Conservation (phyloP, 495 filamentous ascomycete genomes). For the Cairneyella variabilis region DNA sequence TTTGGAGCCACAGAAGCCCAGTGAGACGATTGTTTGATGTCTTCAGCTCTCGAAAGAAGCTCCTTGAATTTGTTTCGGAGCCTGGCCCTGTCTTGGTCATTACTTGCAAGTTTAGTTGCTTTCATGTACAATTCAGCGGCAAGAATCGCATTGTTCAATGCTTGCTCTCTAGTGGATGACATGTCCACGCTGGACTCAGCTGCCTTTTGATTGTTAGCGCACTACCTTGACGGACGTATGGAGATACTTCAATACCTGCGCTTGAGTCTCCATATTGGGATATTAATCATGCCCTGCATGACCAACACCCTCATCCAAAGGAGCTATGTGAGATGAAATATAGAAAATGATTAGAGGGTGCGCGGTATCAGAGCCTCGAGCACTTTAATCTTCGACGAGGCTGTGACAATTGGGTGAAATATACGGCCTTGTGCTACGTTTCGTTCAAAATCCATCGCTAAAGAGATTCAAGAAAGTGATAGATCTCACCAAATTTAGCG, state of each 20-base stretch:
- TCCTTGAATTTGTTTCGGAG: constrained; percentile 63
- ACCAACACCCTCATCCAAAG: not conserved
- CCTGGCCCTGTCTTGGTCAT: constrained; percentile 49
- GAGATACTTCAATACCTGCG: constrained; percentile 34
- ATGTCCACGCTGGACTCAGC: constrained; percentile 52
- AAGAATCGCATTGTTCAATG: constrained; percentile 67
- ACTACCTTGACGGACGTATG: not conserved
- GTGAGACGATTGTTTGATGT: constrained; percentile 52
- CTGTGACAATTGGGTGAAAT: not conserved
- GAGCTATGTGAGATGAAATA: not conserved
- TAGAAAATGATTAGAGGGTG: not conserved
- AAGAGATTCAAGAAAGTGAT: no score
- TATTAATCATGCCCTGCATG: not conserved
- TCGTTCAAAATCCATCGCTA: no score
- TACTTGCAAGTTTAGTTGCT: constrained; percentile 52
- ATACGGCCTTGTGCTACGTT: no score
- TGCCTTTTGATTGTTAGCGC: constrained; percentile 44
- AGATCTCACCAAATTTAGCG: no score
- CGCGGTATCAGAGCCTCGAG: not conserved
- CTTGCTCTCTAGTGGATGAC: constrained; percentile 57
- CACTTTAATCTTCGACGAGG: not conserved
- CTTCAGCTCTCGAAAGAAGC: constrained; percentile 64
- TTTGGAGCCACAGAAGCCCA: constrained; percentile 22
- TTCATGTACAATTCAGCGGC: constrained; percentile 77
- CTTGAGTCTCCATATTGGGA: constrained; percentile 36